Conservation (phyloP, 306 rosid species). For the Carpinus viminea region DNA sequence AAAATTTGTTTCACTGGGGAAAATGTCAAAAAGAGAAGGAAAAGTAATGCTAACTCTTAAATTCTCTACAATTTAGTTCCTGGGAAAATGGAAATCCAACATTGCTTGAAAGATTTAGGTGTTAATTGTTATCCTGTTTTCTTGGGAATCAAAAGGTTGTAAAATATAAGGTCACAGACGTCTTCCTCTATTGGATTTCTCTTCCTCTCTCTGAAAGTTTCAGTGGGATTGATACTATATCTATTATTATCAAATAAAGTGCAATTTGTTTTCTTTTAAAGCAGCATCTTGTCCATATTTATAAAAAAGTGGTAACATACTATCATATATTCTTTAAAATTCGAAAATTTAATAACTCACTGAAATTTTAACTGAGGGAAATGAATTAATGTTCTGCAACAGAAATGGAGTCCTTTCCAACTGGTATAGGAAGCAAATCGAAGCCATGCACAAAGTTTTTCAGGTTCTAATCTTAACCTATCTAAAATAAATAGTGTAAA, state of each 20-base stretch:
- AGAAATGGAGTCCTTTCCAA: constrained; percentile 80
- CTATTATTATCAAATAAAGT: neutral
- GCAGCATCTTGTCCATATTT: neutral
- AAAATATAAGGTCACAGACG: neutral
- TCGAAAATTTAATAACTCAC: constrained; percentile 46
- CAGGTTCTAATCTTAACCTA: constrained; percentile 97
- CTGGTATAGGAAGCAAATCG: constrained; percentile 98
- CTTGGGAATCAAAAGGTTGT: neutral
- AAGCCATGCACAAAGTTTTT: constrained; percentile 99
- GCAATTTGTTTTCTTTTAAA: neutral
- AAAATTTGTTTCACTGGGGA: neutral
- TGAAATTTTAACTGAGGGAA: constrained; percentile 64
- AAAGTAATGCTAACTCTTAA: neutral
- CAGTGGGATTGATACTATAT: constrained; percentile 10
- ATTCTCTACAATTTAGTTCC: neutral
- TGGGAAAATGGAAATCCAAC: neutral
- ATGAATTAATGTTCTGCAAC: constrained; percentile 90
- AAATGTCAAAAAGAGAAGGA: neutral
- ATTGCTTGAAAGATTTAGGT: neutral
- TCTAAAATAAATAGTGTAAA: constrained; percentile 64
- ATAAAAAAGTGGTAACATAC: constrained; percentile 22
- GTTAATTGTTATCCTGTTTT: neutral
- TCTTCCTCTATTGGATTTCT: neutral
- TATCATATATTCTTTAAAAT: constrained; percentile 40
- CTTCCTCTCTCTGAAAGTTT: constrained; percentile 6